These are phyloP conservation scores for Quercus mongolica DNA, from an alignment of 306 rosid genomes.

Conservation along the genomic window DNA sequence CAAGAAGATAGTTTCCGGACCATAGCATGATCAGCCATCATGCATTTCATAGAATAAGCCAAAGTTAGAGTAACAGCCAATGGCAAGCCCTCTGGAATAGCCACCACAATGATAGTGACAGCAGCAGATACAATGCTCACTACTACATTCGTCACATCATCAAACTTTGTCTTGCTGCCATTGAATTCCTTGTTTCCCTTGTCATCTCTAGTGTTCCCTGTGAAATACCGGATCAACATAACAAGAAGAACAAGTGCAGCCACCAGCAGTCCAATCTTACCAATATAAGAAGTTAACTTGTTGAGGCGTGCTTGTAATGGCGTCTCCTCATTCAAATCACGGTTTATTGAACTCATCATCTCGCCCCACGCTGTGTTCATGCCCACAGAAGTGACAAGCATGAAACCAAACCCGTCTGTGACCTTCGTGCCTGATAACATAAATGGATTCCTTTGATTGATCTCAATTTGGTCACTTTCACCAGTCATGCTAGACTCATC, in stretches of 20 bases:
- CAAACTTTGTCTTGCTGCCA: slow-evolving; percentile 15
- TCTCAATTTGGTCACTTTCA: slow-evolving; percentile 13
- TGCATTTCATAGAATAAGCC: background rate
- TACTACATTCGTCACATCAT: slow-evolving; percentile 11
- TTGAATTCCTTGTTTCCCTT: slow-evolving; percentile 1
- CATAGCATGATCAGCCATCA: too few relatives aligned
- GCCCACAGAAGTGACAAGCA: slow-evolving; percentile 26
- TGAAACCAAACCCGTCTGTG: slow-evolving; percentile 16
- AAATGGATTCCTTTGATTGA: slow-evolving; percentile 4
- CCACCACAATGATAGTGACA: slow-evolving; percentile 11
- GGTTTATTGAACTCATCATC: slow-evolving; percentile 21
- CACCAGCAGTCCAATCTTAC: slow-evolving; percentile 13
- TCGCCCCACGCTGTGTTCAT: slow-evolving; percentile 21
- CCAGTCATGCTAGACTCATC: slow-evolving; percentile 30
- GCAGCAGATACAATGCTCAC: slow-evolving; percentile 7
- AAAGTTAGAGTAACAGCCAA: slow-evolving; percentile 22
- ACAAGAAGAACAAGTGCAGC: slow-evolving; percentile 19
- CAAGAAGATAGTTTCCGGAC: too few relatives aligned
- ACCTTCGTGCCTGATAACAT: slow-evolving; percentile 27
- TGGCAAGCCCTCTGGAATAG: slow-evolving; percentile 26
- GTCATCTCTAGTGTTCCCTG: slow-evolving; percentile 10
- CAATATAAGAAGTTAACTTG: slow-evolving; percentile 18
- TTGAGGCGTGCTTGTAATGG: slow-evolving; percentile 21
- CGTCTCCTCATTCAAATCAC: slow-evolving; percentile 6
- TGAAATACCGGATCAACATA: slow-evolving; percentile 18